Evolutionary conservation across 352 stramenopile species (phyloP).

Genomic region (Pythium aristosporum): DNA sequence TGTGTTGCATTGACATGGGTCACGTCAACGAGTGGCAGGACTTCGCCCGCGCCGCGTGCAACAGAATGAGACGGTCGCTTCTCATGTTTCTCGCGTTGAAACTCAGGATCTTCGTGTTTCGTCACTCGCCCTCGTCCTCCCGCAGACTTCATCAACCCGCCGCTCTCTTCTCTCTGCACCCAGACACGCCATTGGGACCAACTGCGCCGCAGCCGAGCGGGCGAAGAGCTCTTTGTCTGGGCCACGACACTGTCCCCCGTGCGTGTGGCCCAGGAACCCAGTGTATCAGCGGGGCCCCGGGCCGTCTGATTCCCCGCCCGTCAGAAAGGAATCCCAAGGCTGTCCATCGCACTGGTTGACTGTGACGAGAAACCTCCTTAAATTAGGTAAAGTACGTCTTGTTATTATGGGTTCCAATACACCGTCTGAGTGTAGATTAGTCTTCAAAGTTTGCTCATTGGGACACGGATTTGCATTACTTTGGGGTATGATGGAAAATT

Average conservation of each 20-base stretch:
- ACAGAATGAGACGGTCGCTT: not conserved
- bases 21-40: too few relatives aligned
- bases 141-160: too few relatives aligned
- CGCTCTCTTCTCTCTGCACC: too few relatives aligned
- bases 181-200: too few relatives aligned
- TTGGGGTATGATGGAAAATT: conserved; percentile 10
- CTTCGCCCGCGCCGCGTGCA: too few relatives aligned
- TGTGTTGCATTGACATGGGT: not conserved
- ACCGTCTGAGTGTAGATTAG: too few relatives aligned
- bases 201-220: too few relatives aligned
- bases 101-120: too few relatives aligned
- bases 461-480: conserved; percentile 11
- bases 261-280: not conserved
- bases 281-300: too few relatives aligned
- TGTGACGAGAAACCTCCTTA: not conserved
- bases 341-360: conserved; percentile 5
- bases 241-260: too few relatives aligned
- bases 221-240: too few relatives aligned
- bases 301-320: not conserved
- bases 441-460: conserved; percentile 5
- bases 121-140: too few relatives aligned
- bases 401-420: not conserved
- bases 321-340: not conserved
- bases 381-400: not conserved
- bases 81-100: not conserved